Base-by-base conservation (phyloP, 306 rosid species). In the Vicia sativa region DNA sequence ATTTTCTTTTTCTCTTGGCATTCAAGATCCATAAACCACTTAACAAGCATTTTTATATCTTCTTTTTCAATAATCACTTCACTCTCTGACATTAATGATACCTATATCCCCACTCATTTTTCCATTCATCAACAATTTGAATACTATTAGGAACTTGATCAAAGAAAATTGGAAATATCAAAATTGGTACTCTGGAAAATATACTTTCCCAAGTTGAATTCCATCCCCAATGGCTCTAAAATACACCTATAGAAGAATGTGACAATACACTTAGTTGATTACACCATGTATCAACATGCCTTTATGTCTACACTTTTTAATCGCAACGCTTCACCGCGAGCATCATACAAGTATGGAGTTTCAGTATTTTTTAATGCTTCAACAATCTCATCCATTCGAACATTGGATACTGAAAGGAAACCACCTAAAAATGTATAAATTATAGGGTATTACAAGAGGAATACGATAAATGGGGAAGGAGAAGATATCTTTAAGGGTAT, bases 191-290 rank as follows among this genome's bases (percentile, higher is more conserved):
- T 8, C 91, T 86, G 2, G 81, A 68, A 71, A 67, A 86, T 4
- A 65, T 28, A 21, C 79, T 75, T 43, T 81, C 91, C 11, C 79
- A 42, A 3, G 77, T 83, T 0, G 87, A 86, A 83, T 78, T 86
- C 87, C 86, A 86, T 13, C 87, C 91, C 54, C 91, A 83, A 23
- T 86, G 88, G 23, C 86, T 80, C 91, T 79, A 83, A 34, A 86
- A 83, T 35, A 81, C 88, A 11, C 79, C 81, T 3, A 81, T 5
- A 0, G 83, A 76, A 74, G 74, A 11, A 48, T 86, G 86, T 0
- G 77, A 76, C 72, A 86, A 54, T 79, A 86, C 91, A 61, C 52
- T 78, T 73, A 86, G 41, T 55, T 86, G 88, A 44, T 86, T 84
- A 74, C 91, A 83, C 87, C 87, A 78, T 3, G 88, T 45, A 86